These are phyloP conservation scores for Gossypium davidsonii DNA, from an alignment of 441 rosid genomes.

Conservation along the genomic window DNA sequence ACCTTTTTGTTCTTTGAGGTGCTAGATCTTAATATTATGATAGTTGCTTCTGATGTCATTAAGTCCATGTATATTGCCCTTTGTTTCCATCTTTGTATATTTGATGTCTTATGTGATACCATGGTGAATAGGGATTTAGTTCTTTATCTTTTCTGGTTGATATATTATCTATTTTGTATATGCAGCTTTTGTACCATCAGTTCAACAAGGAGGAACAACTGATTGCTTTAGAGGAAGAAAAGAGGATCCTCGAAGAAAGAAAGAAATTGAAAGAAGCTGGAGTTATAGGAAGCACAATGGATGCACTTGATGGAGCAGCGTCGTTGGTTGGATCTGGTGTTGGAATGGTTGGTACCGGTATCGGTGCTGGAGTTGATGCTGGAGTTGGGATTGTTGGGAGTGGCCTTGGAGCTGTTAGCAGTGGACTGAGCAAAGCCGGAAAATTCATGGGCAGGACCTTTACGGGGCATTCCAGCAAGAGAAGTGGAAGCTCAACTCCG, in stretches of 20 bases:
- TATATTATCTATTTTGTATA: conserved; percentile 4
- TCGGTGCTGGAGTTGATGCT: conserved; percentile 30
- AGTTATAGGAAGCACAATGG: conserved; percentile 89
- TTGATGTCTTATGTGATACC: background rate
- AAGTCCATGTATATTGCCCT: background rate
- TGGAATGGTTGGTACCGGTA: conserved; percentile 57
- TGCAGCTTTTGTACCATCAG: conserved; percentile 65
- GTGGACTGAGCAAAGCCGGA: conserved; percentile 82
- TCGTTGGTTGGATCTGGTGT: conserved; percentile 11
- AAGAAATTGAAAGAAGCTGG: conserved; percentile 91
- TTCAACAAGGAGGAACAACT: conserved; percentile 77
- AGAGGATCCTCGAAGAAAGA: conserved; percentile 67
- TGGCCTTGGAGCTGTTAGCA: conserved; percentile 24
- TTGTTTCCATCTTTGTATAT: background rate
- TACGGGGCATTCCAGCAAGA: conserved; percentile 70
- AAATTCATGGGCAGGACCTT: conserved; percentile 83
- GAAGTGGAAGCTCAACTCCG: conserved; percentile 46
- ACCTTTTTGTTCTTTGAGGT: background rate
- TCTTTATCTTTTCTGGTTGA: background rate
- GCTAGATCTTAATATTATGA: background rate
- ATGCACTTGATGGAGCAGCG: conserved; percentile 72
- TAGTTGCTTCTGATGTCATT: background rate
- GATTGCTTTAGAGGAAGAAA: conserved; percentile 81
- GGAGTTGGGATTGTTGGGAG: conserved; percentile 6
- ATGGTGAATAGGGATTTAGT: background rate